Evolutionary conservation across 805 yeast species (phyloP).

Genomic region (Zygoascus tannicola): DNA sequence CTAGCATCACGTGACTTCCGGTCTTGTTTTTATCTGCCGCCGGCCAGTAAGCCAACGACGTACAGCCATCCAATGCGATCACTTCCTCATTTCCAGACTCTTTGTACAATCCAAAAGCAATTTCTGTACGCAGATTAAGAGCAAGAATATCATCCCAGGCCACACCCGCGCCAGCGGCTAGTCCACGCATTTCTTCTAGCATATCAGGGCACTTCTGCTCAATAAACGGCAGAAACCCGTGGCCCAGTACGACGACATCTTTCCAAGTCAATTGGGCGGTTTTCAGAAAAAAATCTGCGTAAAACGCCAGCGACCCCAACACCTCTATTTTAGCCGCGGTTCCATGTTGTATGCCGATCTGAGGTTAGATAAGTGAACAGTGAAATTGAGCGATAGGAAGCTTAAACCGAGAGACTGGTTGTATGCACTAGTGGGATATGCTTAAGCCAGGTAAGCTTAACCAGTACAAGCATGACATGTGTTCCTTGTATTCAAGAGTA

Average conservation of each 20-base stretch:
- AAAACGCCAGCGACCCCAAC: conserved; percentile 24
- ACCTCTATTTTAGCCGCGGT: conserved; percentile 26
- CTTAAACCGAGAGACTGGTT: too few relatives aligned
- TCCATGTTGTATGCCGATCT: conserved; percentile 32
- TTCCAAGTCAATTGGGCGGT: conserved; percentile 25
- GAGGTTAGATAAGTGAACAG: too few relatives aligned
- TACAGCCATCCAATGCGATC: conserved; percentile 32
- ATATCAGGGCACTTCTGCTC: conserved; percentile 26
- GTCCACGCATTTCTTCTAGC: conserved; percentile 30
- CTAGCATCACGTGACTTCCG: conserved; percentile 19
- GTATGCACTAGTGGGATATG: too few relatives aligned
- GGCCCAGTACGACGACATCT: conserved; percentile 24
- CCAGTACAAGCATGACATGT: too few relatives aligned
- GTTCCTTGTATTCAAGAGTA: too few relatives aligned
- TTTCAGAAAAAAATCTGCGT: conserved; percentile 22
- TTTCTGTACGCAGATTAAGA: conserved; percentile 33
- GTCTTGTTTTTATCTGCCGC: conserved; percentile 13
- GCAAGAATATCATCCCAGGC: conserved; percentile 31
- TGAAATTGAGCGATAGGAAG: too few relatives aligned
- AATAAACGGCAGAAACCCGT: conserved; percentile 24
- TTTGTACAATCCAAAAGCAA: conserved; percentile 23
- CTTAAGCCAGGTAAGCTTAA: too few relatives aligned
- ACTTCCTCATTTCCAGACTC: conserved; percentile 3
- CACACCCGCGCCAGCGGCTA: conserved; percentile 31
- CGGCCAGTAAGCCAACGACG: conserved; percentile 25